Percentiles rank a stretch among this genome's conserved stretches.
Evolutionary conservation across 2,329 filamentous ascomycete genomes (phyloP).

Genomic region (Dactylellina parvicollis): DNA sequence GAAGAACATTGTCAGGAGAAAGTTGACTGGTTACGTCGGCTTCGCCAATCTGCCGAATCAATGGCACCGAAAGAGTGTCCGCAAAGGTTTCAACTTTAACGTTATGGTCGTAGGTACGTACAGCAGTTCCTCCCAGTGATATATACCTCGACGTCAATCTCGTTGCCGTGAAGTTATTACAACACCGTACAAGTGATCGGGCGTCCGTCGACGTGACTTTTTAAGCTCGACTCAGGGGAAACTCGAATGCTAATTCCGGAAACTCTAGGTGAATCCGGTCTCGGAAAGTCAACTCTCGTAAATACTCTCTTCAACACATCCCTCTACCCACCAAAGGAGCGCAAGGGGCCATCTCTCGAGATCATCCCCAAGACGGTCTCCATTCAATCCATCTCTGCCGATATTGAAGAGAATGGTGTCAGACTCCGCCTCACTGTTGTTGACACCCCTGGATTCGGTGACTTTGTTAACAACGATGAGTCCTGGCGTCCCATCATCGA

Average conservation of each 20-base stretch:
- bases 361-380: constrained; percentile 98
- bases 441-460: constrained; percentile 96
- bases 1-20: constrained; percentile 96
- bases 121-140: neutral
- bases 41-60: constrained; percentile 99
- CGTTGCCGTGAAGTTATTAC: neutral
- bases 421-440: constrained; percentile 95
- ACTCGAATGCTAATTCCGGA: constrained; percentile 35
- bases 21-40: constrained; percentile 97
- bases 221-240: constrained; percentile 37
- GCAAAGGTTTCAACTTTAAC: constrained; percentile 99
- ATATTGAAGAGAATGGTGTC: constrained; percentile 98
- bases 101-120: constrained; percentile 99
- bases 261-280: constrained; percentile 87
- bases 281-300: constrained; percentile 98
- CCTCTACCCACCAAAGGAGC: constrained; percentile 97
- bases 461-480: constrained; percentile 99
- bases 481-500: constrained; percentile 99
- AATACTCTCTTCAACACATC: constrained; percentile 99
- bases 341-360: constrained; percentile 94
- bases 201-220: constrained; percentile 34
- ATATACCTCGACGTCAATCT: constrained; percentile 45
- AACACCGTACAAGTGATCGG: constrained; percentile 5
- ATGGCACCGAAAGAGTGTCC: constrained; percentile 99
- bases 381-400: constrained; percentile 92